Base-by-base conservation (phyloP, 2,329 filamentous ascomycete species). In the Venturia aucupariae region DNA sequence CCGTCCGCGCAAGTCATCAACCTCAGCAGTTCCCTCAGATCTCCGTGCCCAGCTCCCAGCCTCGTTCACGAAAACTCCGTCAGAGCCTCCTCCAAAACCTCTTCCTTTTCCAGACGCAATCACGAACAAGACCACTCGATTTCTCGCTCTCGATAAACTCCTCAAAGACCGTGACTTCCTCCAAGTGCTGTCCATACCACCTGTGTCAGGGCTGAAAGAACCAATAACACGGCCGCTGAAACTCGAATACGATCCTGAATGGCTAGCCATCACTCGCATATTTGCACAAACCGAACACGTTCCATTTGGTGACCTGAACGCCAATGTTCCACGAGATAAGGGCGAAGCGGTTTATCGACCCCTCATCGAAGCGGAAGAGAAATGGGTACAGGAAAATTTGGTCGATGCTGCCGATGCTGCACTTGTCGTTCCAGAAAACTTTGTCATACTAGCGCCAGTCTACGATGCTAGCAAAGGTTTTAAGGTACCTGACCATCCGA, bases 71-170 rank as follows among this genome's bases (percentile, higher is more conserved):
- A 64, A 64, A 19, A 24, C 32, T n/a, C 22, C 41, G 41, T n/a
- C 24, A n/a, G 30, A 62, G 17, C 27, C 32, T n/a, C 60, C 39
- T 8, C 44, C 63, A 32, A 35, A 35, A 30, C 15, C 35, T 27
- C 54, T 61, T 10, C 85, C 87, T 2, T 84, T 89, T 19, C 91
- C 91, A 0, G 72, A 82, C 0, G 83, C 81, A 0, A 95, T 97
- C 67, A 84, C 82, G 1, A 97, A 97, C 78, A 88, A 82, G 24
- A 81, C 82, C 4, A 95, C 93, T 2, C 82, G 86, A 15, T 99
- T 99, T 75, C 81, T 99, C 13, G 90, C 94, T 0, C 80, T 99
- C 2, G 93, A 97, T 76, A 99, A 99, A 75, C 96, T 91, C 71
- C 82, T 93, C 51, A 88, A 89, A 0, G 82, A 87, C 22, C 85